Base-by-base conservation (phyloP, 345 rosid species). In the Acer saccharum region DNA sequence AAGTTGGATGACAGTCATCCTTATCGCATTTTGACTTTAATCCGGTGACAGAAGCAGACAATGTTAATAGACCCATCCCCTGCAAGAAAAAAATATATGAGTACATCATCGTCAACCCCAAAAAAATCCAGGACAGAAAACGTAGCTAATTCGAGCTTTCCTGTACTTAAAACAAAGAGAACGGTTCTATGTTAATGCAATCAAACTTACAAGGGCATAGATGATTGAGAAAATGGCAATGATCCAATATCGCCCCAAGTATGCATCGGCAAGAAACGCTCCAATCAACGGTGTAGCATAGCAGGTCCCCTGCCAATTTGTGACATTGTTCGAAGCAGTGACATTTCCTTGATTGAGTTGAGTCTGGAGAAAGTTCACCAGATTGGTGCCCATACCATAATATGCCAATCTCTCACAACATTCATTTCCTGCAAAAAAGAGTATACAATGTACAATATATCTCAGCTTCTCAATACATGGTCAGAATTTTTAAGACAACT, bases 331-430 rank as follows among this genome's bases (percentile, higher is more conserved):
- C 43, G 98, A 85, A 75, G 98, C 99, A 16, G 79, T 44, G 6
- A 90, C 98, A 71, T 88, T 96, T 72, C 97, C 93, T 80, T 86
- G 93, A 79, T 88, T 83, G 67, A 96, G 85, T 65, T 88, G 93
- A 2, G 68, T 68, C 80, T 89, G 72, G 17, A 97, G 91, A 86
- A 87, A 97, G 81, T 90, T 94, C 76, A 94, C 99, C 50, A 97
- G 88, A 81, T 94, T 97, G 64, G 98, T 92, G 16, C 99, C 85
- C 99, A 97, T 94, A n/a, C 98, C 99, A 84, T 97, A 93, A 89
- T 94, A 96, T 8, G 99, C 99, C 88, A 96, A 83, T 75, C 98
- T 92, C 78, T 96, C 99, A 58, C 98, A 92, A 20, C 97, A 88
- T 72, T 94, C 98, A 62, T 89, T 94, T 60, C 93, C 99, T 96